A percentile compares a stretch with the other conserved stretches of the same genome.
These are phyloP conservation scores for Amanita molliuscula DNA, from an alignment of 768 basidiomycete genomes.

Conservation along the genomic window DNA sequence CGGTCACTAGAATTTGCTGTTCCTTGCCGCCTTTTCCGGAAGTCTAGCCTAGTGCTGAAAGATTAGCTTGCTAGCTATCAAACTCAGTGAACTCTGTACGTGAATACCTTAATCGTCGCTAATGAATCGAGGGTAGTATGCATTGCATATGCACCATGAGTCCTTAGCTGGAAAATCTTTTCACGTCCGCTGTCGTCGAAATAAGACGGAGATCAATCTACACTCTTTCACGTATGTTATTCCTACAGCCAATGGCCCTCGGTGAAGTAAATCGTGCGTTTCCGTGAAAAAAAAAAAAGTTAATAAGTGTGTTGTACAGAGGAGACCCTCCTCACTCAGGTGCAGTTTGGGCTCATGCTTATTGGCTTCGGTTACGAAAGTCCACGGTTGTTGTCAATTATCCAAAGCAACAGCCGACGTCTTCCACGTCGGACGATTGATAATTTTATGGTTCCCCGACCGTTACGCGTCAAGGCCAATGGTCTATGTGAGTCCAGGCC, in stretches of 20 bases:
- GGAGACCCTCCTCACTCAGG: neutral
- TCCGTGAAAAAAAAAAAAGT: neutral
- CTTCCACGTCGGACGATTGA: neutral
- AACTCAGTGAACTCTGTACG: neutral
- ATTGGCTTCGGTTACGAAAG: neutral
- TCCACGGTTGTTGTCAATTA: neutral
- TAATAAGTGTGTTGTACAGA: neutral
- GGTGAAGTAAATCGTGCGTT: neutral
- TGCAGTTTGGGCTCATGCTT: neutral
- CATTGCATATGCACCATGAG: neutral
- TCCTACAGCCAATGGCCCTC: neutral
- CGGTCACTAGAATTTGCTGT: conserved; percentile 3
- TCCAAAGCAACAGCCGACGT: conserved; percentile 3
- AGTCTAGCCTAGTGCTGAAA: neutral
- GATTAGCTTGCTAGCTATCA: neutral
- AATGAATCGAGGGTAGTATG: neutral
- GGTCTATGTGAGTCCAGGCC: neutral
- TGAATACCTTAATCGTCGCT: neutral
- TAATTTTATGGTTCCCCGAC: neutral
- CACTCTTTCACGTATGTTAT: neutral
- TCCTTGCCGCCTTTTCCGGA: conserved; percentile 1
- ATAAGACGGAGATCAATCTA: neutral
- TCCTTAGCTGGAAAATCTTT: neutral
- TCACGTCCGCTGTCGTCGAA: neutral
- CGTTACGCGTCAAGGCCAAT: neutral